Conservation (phyloP, 441 rosid species). For the Kokia cookei region DNA sequence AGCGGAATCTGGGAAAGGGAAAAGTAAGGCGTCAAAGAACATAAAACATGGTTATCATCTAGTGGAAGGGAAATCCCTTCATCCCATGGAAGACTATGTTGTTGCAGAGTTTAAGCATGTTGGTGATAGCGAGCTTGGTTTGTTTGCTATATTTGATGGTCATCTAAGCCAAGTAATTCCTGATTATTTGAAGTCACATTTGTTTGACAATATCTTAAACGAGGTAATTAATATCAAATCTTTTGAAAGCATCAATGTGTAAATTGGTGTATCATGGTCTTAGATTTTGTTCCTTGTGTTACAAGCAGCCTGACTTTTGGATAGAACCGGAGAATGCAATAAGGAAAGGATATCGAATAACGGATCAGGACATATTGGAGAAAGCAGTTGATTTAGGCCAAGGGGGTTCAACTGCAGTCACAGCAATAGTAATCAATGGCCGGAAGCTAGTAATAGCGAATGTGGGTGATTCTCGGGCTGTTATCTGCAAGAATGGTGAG, state of each 20-base stretch:
- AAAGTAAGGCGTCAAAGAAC: slow-evolving; percentile 71
- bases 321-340: not conserved
- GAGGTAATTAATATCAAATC: not conserved
- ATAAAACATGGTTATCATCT: slow-evolving; percentile 78
- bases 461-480: slow-evolving; percentile 91
- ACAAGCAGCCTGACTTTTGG: not conserved
- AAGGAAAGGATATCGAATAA: not conserved
- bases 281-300: not conserved
- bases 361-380: not conserved
- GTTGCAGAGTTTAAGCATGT: slow-evolving; percentile 73
- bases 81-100: slow-evolving; percentile 82
- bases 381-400: slow-evolving; percentile 34
- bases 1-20: slow-evolving; percentile 76
- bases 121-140: slow-evolving; percentile 73
- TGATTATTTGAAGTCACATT: slow-evolving; percentile 59
- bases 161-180: slow-evolving; percentile 80
- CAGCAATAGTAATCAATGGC: slow-evolving; percentile 72
- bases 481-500: slow-evolving; percentile 54
- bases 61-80: slow-evolving; percentile 66
- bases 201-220: slow-evolving; percentile 72
- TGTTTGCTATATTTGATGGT: slow-evolving; percentile 93
- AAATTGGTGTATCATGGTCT: not conserved
- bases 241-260: not conserved
- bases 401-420: slow-evolving; percentile 96
- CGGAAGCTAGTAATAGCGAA: slow-evolving; percentile 75